These are phyloP conservation scores for Monosporozyma aerobia DNA, from an alignment of 805 yeast species.

Conservation along the genomic window DNA sequence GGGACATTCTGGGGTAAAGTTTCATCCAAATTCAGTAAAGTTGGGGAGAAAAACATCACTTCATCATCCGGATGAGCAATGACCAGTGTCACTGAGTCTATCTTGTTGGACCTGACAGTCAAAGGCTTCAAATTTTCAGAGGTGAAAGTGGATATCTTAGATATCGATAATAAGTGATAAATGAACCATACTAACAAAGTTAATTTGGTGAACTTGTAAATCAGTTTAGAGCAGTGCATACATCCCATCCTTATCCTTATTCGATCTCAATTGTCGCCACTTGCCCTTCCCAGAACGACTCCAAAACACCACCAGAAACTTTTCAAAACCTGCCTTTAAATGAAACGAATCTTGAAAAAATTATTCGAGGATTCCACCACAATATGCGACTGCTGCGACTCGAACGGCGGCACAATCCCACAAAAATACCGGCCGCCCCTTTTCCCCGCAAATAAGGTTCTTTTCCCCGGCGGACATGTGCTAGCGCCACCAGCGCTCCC, in stretches of 20 bases:
- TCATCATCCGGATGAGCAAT: constrained; percentile 98
- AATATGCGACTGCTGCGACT: no score
- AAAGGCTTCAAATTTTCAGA: not conserved
- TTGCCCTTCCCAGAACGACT: no score
- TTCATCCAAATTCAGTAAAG: constrained; percentile 18
- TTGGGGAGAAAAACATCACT: constrained; percentile 92
- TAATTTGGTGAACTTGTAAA: constrained; percentile 7
- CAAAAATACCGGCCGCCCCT: no score
- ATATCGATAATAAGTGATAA: constrained; percentile 3
- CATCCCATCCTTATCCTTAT: not conserved
- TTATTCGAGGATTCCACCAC: no score
- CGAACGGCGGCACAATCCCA: no score
- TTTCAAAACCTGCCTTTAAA: no score
- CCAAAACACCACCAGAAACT: not conserved
- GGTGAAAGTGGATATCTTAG: not conserved
- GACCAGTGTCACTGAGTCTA: constrained; percentile 29
- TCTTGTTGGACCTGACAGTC: not conserved
- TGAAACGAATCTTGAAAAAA: no score
- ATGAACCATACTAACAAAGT: constrained; percentile 5
- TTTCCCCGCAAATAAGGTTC: no score
- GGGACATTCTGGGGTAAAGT: constrained; percentile 8
- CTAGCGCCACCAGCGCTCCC: no score
- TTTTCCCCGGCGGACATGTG: no score
- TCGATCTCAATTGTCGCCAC: no score
- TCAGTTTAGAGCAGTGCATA: constrained; percentile 1